phyloP scores from a whole-genome alignment of 352 stramenopile genomes.

The Pythium grandisporangium region DNA sequence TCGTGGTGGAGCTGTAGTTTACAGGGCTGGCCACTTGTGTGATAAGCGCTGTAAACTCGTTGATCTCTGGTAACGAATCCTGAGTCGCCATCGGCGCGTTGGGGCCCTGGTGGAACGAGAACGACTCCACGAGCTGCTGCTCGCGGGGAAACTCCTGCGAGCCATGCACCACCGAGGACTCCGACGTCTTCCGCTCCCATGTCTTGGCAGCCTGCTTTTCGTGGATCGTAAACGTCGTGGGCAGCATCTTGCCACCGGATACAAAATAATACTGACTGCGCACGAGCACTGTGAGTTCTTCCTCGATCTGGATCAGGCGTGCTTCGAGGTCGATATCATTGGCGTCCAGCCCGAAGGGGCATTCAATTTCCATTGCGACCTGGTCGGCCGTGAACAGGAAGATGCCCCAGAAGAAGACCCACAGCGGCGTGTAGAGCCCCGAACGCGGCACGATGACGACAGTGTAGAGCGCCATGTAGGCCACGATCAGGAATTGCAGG shows the following conservation, averaged over 20 bases:
- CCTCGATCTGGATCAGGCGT: constrained; percentile 63
- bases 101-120: constrained; percentile 66
- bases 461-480: constrained; percentile 77
- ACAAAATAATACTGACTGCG: constrained; percentile 80
- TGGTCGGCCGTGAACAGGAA: constrained; percentile 81
- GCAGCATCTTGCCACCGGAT: constrained; percentile 28
- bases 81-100: constrained; percentile 19
- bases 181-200: too few species aligned
- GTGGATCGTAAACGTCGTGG: constrained; percentile 7
- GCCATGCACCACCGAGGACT: too few species aligned
- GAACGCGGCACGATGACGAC: constrained; percentile 77
- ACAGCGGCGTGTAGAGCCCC: constrained; percentile 61
- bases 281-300: constrained; percentile 73
- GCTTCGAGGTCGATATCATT: constrained; percentile 80
- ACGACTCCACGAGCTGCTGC: constrained; percentile 24
- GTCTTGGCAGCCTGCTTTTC: constrained; percentile 1
- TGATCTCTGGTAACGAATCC: constrained; percentile 60
- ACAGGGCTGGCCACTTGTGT: constrained; percentile 5
- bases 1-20: too few species aligned
- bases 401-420: constrained; percentile 72
- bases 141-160: too few species aligned
- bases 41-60: constrained; percentile 65
- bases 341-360: constrained; percentile 63
- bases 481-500: constrained; percentile 51
- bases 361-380: constrained; percentile 80